Base-by-base conservation (phyloP, 768 basidiomycete species). In the Lepiota venenata region DNA sequence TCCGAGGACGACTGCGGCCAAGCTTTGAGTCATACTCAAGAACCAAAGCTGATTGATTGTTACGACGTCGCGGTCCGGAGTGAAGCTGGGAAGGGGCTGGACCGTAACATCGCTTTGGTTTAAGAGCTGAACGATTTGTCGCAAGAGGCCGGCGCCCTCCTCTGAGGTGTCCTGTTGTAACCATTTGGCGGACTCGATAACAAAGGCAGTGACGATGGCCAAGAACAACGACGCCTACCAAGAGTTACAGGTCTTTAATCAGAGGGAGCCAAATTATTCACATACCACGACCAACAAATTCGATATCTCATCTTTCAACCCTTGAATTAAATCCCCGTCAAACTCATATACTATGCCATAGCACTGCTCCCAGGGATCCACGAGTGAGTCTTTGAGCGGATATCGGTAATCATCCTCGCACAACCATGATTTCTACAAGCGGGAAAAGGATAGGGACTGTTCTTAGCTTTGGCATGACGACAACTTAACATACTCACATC, bases 21-120 rank as follows among this genome's bases (percentile, higher is more conserved):
- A 50, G 32, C 59, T 60, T 8, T 62, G 58, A 2, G 61, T 56
- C 20, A 65, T 40, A 27, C 61, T 62, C 12, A 57, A 38, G 43
- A 59, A 62, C 61, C 61, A 62, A 5, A 58, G 52, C 9, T 61
- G 56, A 32, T 62, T 64, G 46, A 64, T 47, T 20, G 47, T 50
- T 12, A 58, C 45, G 20, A 50, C 38, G 7, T 41, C 49, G 9
- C 32, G 29, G 10, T 21, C 29, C 8, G 41, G 50, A 15, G 16
- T 8, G 27, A 36, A 43, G 7, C 16, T 7, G 6, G 22, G 29
- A 14, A 18, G 40, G n/a, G 25, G 50, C 8, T 18, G 15, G 14
- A 44, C 32, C n/a, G 14, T 22, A 8, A 21, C 12, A 18, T 40
- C 27, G 32, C 39, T 35, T 16, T 16, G 9, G 20, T 39, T 54